Percentiles rank a stretch among this genome's conserved stretches.
These are phyloP conservation scores for Heterobasidion irregulare DNA, from an alignment of 1,284 basidiomycete species.

Conservation along the genomic window DNA sequence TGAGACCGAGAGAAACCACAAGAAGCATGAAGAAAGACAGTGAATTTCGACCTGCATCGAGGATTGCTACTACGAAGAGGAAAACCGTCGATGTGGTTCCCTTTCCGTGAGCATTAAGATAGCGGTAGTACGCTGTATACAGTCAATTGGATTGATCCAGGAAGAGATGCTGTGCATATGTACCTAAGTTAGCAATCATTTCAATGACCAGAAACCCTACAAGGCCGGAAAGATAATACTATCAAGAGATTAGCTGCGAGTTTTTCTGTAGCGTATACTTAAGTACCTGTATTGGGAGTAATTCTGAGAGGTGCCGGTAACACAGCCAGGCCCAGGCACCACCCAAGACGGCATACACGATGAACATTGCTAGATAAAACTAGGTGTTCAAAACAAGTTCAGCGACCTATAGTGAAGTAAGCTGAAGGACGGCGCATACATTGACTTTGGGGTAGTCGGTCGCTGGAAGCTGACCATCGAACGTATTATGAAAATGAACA, in stretches of 20 bases:
- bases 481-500: slow-evolving; percentile 85
- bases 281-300: slow-evolving; percentile 79
- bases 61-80: slow-evolving; percentile 82
- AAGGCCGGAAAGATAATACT: slow-evolving; percentile 94
- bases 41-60: slow-evolving; percentile 91
- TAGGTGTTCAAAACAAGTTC: slow-evolving; percentile 20
- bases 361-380: slow-evolving; percentile 86
- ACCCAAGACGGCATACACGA: slow-evolving; percentile 68
- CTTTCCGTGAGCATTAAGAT: slow-evolving; percentile 83
- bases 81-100: slow-evolving; percentile 72
- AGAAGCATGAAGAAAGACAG: slow-evolving; percentile 94
- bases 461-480: slow-evolving; percentile 84
- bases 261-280: background rate
- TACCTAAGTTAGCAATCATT: slow-evolving; percentile 87
- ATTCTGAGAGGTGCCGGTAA: slow-evolving; percentile 73
- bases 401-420: background rate
- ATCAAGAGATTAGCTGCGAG: slow-evolving; percentile 9
- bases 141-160: background rate
- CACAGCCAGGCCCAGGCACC: slow-evolving; percentile 81
- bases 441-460: slow-evolving; percentile 98
- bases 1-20: slow-evolving; percentile 83
- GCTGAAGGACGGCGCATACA: slow-evolving; percentile 37
- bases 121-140: slow-evolving; percentile 71
- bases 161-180: slow-evolving; percentile 25
- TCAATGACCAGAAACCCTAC: slow-evolving; percentile 88